Conservation (phyloP, 2,329 filamentous ascomycete species). For the Ophiostoma ulmi region DNA sequence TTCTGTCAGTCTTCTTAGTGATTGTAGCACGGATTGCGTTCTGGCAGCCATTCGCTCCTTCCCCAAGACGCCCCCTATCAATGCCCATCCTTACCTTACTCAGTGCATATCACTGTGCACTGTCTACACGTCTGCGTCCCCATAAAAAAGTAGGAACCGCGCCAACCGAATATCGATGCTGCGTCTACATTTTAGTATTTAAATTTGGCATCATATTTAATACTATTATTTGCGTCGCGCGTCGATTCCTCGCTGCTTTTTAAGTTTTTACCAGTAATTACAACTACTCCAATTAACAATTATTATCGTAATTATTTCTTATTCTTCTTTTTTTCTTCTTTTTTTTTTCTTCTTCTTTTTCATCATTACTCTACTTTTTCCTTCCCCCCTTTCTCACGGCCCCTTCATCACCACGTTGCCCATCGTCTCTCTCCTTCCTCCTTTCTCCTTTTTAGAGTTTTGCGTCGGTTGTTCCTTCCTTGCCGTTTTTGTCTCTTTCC, state of each 20-base stretch:
- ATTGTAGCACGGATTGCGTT: no score
- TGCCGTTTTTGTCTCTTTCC: not conserved
- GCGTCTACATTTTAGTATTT: not conserved
- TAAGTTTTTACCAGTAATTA: not conserved
- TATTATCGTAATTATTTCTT: not conserved
- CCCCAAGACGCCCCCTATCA: not conserved
- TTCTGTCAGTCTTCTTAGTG: not conserved
- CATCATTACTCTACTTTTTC: slow-evolving; percentile 4
- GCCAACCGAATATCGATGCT: not conserved
- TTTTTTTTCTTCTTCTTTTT: slow-evolving; percentile 4
- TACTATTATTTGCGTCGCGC: not conserved
- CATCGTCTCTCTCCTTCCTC: not conserved
- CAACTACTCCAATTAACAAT: not conserved
- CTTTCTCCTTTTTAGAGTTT: slow-evolving; percentile 14
- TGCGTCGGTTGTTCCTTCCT: not conserved
- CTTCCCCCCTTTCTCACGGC: slow-evolving; percentile 8
- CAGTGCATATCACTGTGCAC: no score
- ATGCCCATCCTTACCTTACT: not conserved
- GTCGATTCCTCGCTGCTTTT: not conserved
- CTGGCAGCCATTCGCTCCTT: not conserved
- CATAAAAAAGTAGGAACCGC: not conserved
- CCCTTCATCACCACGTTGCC: slow-evolving; percentile 13
- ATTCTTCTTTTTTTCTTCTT: not conserved
- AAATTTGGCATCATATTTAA: not conserved
- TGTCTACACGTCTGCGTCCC: not conserved